Evolutionary conservation across 345 rosid genomes (phyloP).

Genomic region (Melaleuca alternifolia): DNA sequence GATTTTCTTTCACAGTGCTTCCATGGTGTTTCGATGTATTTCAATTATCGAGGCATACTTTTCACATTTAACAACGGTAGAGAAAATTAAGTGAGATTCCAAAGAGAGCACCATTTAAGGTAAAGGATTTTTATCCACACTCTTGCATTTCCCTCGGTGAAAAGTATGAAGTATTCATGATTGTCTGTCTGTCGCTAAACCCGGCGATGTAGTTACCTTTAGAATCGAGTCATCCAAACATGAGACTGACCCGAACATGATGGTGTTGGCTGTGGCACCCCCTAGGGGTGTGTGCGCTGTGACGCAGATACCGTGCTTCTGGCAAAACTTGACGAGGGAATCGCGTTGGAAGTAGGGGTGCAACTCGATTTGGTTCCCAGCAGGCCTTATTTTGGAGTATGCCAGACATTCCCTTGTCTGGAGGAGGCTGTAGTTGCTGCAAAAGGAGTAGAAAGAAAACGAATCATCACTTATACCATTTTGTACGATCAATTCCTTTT

Average conservation of each 20-base stretch:
- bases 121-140: background rate
- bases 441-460: background rate
- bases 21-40: background rate
- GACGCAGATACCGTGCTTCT: conserved; percentile 63
- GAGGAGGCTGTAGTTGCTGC: conserved; percentile 79
- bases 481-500: background rate
- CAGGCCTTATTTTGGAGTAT: conserved; percentile 81
- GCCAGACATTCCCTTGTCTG: conserved; percentile 83
- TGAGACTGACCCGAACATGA: conserved; percentile 63
- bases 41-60: background rate
- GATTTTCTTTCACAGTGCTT: background rate
- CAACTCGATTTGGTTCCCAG: conserved; percentile 85
- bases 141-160: background rate
- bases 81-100: background rate
- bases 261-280: conserved; percentile 63
- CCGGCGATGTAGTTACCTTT: conserved; percentile 28
- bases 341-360: conserved; percentile 92
- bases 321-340: conserved; percentile 77
- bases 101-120: background rate
- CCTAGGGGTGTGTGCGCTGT: conserved; percentile 85
- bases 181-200: background rate
- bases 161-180: background rate
- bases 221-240: conserved; percentile 72
- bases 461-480: background rate
- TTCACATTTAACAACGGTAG: background rate